Evolutionary conservation across 495 filamentous ascomycete species (phyloP).

Genomic region (Terfezia boudieri): DNA sequence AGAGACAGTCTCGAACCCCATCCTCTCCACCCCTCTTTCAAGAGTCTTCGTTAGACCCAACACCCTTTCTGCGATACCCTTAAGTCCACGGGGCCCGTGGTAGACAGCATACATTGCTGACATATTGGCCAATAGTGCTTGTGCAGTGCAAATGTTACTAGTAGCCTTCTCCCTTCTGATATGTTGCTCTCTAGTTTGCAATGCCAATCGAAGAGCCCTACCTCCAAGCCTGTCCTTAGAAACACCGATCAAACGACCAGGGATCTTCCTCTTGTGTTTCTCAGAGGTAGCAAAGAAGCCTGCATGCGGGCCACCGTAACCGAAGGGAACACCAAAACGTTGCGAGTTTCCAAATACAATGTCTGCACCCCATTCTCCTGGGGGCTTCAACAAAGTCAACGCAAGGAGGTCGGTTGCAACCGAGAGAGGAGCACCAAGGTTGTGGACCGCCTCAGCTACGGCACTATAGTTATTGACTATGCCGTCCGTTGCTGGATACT

Average conservation of each 20-base stretch:
- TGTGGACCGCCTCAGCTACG: constrained; percentile 57
- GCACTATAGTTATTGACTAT: constrained; percentile 50
- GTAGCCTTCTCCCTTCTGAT: constrained; percentile 96
- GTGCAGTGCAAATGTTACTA: constrained; percentile 95
- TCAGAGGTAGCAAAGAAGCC: constrained; percentile 91
- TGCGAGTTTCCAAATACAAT: constrained; percentile 96
- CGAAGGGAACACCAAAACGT: constrained; percentile 80
- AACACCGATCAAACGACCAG: constrained; percentile 75
- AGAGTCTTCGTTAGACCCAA: constrained; percentile 48
- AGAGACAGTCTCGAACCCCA: constrained; percentile 37
- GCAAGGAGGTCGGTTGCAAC: constrained; percentile 85
- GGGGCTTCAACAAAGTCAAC: constrained; percentile 70
- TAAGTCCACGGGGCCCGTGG: constrained; percentile 72
- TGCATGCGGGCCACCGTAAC: constrained; percentile 86
- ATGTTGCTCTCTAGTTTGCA: constrained; percentile 94
- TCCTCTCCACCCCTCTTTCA: constrained; percentile 38
- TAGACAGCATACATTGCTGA: constrained; percentile 95
- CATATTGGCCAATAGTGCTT: constrained; percentile 92
- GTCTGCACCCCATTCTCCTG: constrained; percentile 90
- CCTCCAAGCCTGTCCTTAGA: constrained; percentile 80
- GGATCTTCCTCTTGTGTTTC: constrained; percentile 90
- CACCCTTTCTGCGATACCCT: constrained; percentile 59
- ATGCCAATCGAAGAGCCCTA: constrained; percentile 61
- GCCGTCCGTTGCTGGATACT: constrained; percentile 87
- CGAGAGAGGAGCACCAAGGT: constrained; percentile 58